Evolutionary conservation across 495 filamentous ascomycete species (phyloP).

Genomic region (Aspergillus heteromorphus): DNA sequence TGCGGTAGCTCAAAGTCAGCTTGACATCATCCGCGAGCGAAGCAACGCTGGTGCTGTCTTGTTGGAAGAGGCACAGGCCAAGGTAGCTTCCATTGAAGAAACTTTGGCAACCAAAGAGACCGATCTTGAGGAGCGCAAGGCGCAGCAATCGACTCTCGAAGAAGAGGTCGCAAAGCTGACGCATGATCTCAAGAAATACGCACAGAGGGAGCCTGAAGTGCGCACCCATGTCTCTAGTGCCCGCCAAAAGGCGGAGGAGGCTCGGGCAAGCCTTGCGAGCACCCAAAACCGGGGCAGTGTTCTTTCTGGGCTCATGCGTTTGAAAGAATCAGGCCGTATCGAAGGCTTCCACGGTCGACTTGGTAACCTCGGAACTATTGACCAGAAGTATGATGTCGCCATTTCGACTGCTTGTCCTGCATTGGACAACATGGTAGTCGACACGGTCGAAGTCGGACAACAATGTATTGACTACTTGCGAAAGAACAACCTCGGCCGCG

Average conservation of each 20-base stretch:
- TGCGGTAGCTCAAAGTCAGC: conserved; percentile 88
- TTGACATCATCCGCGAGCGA: conserved; percentile 83
- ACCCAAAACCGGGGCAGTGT: conserved; percentile 93
- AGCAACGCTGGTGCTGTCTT: conserved; percentile 79
- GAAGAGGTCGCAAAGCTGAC: conserved; percentile 68
- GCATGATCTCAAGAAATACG: conserved; percentile 63
- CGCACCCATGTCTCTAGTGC: conserved; percentile 77
- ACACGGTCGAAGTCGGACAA: conserved; percentile 89
- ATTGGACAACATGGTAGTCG: conserved; percentile 92
- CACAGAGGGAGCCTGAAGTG: conserved; percentile 71
- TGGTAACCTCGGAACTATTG: conserved; percentile 92
- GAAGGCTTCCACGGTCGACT: conserved; percentile 95
- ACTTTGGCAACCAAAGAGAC: conserved; percentile 60
- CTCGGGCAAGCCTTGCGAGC: conserved; percentile 77
- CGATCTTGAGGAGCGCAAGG: conserved; percentile 71
- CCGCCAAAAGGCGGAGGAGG: conserved; percentile 92
- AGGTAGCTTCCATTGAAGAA: conserved; percentile 68
- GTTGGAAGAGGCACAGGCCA: conserved; percentile 75
- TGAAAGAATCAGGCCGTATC: conserved; percentile 93
- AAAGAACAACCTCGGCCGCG: conserved; percentile 95
- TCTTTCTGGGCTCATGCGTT: conserved; percentile 81
- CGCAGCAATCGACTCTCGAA: conserved; percentile 64
- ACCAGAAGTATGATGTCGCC: conserved; percentile 88
- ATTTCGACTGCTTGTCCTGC: conserved; percentile 93
- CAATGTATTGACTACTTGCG: conserved; percentile 96